A percentile compares a stretch with the other conserved stretches of the same genome.
Conservation (phyloP, 2,329 filamentous ascomycete genomes). For the Metarhizium rileyi region DNA sequence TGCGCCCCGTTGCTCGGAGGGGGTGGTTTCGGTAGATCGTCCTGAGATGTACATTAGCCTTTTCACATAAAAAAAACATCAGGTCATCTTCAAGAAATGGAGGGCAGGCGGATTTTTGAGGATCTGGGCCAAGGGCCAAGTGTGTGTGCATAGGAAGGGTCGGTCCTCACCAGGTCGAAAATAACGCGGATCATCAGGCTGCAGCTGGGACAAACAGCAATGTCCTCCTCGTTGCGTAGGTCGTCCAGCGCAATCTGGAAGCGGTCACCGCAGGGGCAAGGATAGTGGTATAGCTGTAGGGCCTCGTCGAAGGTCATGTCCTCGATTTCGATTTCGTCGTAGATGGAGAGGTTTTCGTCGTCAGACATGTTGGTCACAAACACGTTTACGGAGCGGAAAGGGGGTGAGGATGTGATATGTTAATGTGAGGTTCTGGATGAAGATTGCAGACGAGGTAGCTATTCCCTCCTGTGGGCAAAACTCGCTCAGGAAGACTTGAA, state of each 20-base stretch:
- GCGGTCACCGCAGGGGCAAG: conserved; percentile 92
- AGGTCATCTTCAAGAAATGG: no score
- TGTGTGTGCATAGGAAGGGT: neutral
- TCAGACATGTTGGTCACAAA: conserved; percentile 43
- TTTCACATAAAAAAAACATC: no score
- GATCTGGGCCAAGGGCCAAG: no score
- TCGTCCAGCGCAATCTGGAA: conserved; percentile 87
- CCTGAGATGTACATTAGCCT: conserved; percentile 20
- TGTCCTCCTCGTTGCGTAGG: conserved; percentile 79
- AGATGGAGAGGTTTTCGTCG: conserved; percentile 61
- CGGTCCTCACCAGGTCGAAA: conserved; percentile 64
- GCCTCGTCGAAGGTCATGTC: conserved; percentile 87
- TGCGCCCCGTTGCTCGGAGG: conserved; percentile 22
- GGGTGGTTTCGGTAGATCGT: conserved; percentile 33
- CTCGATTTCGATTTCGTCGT: conserved; percentile 98
- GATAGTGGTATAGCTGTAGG: conserved; percentile 87
- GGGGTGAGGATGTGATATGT: neutral
- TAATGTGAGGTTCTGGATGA: neutral
- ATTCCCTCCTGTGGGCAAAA: neutral
- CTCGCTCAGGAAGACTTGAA: neutral
- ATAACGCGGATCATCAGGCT: conserved; percentile 95
- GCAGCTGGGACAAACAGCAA: conserved; percentile 95
- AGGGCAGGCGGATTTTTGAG: no score
- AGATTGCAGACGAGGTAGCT: no score
- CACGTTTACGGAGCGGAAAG: neutral